Evolutionary conservation across 139 green algal species (phyloP).

Genomic region (Ettlia oleoabundans): DNA sequence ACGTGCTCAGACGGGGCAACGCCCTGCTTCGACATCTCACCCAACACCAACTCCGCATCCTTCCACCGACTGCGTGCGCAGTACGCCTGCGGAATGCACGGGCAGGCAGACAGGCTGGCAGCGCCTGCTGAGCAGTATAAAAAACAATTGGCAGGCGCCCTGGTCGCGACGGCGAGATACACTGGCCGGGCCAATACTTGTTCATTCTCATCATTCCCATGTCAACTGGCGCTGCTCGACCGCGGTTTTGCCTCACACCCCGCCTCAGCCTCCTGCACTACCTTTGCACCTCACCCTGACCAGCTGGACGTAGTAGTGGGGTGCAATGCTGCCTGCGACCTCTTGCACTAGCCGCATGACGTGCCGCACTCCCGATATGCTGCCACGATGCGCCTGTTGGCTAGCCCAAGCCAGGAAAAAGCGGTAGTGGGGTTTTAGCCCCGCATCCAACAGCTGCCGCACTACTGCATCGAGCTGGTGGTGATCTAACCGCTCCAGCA

Average conservation of each 20-base stretch:
- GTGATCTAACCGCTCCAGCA: neutral
- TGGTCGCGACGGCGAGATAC: no score
- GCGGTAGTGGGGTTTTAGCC: neutral
- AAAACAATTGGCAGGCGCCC: no score
- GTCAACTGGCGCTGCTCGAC: no score
- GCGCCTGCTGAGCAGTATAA: no score
- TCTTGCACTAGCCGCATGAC: slow-evolving; percentile 22
- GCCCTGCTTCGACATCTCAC: slow-evolving; percentile 19
- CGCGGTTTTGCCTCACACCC: no score
- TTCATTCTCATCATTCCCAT: no score
- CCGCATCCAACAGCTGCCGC: slow-evolving; percentile 13
- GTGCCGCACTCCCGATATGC: neutral
- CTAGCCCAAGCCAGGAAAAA: slow-evolving; percentile 18
- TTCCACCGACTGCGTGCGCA: neutral
- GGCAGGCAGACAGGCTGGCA: no score
- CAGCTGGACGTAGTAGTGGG: slow-evolving; percentile 19
- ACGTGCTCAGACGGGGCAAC: slow-evolving; percentile 17
- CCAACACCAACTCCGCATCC: slow-evolving; percentile 4
- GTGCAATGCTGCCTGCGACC: neutral
- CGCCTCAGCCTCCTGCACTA: neutral
- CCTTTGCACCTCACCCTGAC: neutral
- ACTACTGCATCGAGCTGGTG: neutral
- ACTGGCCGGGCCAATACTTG: no score
- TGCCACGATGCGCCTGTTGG: neutral
- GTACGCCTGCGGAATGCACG: neutral